phyloP scores from a whole-genome alignment of 495 filamentous ascomycete species.

The Tuber indicum region DNA sequence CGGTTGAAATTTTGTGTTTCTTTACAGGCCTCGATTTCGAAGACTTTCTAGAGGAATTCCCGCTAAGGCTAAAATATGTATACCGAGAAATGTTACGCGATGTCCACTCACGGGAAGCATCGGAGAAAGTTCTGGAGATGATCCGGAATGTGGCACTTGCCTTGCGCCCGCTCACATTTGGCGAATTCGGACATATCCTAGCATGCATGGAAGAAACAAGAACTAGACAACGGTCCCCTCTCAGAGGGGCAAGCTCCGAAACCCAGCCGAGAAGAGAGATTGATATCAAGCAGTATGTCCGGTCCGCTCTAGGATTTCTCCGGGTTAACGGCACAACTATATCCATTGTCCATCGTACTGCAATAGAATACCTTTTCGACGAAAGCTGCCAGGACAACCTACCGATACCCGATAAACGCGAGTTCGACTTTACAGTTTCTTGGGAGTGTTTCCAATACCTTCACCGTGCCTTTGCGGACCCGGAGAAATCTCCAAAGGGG shows the following conservation, averaged over 20 bases:
- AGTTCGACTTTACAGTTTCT: background rate
- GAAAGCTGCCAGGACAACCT: background rate
- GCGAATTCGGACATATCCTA: background rate
- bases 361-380: background rate
- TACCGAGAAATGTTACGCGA: background rate
- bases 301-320: background rate
- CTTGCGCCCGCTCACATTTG: background rate
- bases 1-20: background rate
- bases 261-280: conserved; percentile 41
- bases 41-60: background rate
- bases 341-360: background rate
- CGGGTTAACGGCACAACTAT: background rate
- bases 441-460: background rate
- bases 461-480: background rate
- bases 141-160: background rate
- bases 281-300: background rate
- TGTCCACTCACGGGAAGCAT: background rate
- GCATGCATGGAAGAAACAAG: background rate
- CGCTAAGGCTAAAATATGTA: background rate
- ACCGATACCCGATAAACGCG: background rate
- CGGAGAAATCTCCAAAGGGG: rapidly evolving
- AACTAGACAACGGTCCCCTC: background rate
- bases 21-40: background rate
- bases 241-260: background rate
- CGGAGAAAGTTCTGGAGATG: background rate